Percentiles rank a stretch among this genome's conserved stretches.
These are phyloP conservation scores for Rhodamnia argentea DNA, from an alignment of 345 rosid species.

Conservation along the genomic window DNA sequence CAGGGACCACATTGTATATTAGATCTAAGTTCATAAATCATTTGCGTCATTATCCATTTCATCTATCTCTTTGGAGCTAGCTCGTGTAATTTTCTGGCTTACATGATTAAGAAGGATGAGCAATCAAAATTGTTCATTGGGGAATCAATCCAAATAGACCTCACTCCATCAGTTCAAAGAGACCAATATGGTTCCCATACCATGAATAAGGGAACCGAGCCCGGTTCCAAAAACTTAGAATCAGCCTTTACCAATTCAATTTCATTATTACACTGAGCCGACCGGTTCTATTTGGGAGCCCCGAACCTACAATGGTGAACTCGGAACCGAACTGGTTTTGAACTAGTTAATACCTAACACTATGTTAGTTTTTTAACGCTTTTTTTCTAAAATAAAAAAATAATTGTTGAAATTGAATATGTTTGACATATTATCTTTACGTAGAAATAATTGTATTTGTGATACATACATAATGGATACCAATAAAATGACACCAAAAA, in stretches of 20 bases:
- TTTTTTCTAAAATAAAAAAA: background rate
- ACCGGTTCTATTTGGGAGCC: accelerated
- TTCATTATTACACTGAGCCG: no score
- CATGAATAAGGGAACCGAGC: background rate
- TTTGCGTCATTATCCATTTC: no score
- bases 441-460: no score
- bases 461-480: no score
- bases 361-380: background rate
- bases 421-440: background rate
- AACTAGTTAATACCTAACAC: background rate
- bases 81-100: no score
- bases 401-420: background rate
- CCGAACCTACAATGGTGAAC: background rate
- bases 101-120: background rate
- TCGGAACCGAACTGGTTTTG: background rate
- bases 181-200: accelerated
- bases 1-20: no score
- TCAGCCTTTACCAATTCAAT: background rate
- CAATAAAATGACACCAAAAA: background rate
- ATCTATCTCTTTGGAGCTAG: no score
- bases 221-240: background rate
- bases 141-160: background rate
- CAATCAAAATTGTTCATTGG: background rate
- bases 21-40: no score
- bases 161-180: accelerated